Evolutionary conservation across 176 grass and related monocot genomes (phyloP).

Genomic region (Bonia amplexicaulis): DNA sequence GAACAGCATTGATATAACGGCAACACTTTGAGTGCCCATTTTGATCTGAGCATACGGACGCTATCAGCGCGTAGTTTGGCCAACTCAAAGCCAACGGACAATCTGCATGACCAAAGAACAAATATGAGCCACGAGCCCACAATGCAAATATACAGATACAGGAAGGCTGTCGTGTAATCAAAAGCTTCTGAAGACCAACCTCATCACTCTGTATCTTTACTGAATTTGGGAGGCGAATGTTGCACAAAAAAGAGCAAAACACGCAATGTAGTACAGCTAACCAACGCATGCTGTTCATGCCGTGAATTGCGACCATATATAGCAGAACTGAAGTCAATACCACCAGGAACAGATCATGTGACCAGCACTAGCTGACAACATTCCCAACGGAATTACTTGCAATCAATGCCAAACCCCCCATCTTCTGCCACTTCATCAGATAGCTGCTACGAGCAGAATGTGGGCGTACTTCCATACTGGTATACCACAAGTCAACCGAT

Average conservation of each 20-base stretch:
- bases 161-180: not conserved
- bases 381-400: not conserved
- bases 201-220: not conserved
- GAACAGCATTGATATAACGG: slow-evolving; percentile 85
- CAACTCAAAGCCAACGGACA: slow-evolving; percentile 89
- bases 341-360: not conserved
- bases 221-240: not conserved
- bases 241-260: slow-evolving; percentile 5
- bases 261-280: not conserved
- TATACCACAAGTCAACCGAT: not conserved
- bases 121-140: not conserved
- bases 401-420: slow-evolving; percentile 26
- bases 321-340: slow-evolving; percentile 6
- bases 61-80: slow-evolving; percentile 64
- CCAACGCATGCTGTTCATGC: not conserved
- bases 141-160: not conserved
- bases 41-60: slow-evolving; percentile 70
- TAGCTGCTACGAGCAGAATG: not conserved
- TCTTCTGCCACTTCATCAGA: not conserved
- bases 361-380: slow-evolving; percentile 7
- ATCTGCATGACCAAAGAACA: slow-evolving; percentile 41
- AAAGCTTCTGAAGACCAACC: not conserved
- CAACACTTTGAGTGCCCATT: slow-evolving; percentile 66
- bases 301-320: not conserved
- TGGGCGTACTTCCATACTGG: not conserved